Conservation (phyloP, 164 flowering plant genomes). For the Stephania yunnanensis region DNA sequence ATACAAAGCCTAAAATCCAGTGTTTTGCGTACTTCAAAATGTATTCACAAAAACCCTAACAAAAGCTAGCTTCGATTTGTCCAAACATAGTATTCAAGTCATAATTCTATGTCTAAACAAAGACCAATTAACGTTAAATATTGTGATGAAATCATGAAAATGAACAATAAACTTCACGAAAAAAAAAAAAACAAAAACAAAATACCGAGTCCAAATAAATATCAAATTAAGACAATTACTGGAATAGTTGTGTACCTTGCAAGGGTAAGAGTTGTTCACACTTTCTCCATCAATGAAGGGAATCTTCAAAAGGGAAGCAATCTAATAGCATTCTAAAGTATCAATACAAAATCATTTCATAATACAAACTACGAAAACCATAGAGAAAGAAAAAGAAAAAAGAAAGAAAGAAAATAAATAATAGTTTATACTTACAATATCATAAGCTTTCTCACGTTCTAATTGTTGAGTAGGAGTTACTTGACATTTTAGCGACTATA, state of each 20-base stretch:
- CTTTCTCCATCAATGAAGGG: conserved; percentile 84
- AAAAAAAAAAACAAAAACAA: too few species aligned
- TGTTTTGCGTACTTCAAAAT: not conserved
- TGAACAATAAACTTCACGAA: too few species aligned
- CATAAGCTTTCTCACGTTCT: conserved; percentile 92
- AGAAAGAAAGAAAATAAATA: conserved; percentile 4
- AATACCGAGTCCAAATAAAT: too few species aligned
- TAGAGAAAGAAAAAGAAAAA: not conserved
- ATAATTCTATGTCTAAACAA: not conserved
- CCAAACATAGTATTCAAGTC: not conserved
- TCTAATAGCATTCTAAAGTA: conserved; percentile 32
- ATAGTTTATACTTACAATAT: conserved; percentile 43
- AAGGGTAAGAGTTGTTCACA: conserved; percentile 52
- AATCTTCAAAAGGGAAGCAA: conserved; percentile 84
- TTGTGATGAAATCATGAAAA: not conserved
- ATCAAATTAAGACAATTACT: not conserved
- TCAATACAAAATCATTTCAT: not conserved
- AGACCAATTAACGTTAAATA: not conserved
- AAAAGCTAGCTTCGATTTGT: not conserved
- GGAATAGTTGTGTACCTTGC: conserved; percentile 45
- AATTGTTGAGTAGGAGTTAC: conserved; percentile 71
- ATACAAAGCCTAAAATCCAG: not conserved
- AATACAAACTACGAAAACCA: not conserved
- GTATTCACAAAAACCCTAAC: not conserved
- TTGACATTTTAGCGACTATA: conserved; percentile 74